Percentiles rank a stretch among this genome's conserved stretches.
phyloP scores from a whole-genome alignment of 2,329 filamentous ascomycete genomes.

The Chaetomium strumarium region DNA sequence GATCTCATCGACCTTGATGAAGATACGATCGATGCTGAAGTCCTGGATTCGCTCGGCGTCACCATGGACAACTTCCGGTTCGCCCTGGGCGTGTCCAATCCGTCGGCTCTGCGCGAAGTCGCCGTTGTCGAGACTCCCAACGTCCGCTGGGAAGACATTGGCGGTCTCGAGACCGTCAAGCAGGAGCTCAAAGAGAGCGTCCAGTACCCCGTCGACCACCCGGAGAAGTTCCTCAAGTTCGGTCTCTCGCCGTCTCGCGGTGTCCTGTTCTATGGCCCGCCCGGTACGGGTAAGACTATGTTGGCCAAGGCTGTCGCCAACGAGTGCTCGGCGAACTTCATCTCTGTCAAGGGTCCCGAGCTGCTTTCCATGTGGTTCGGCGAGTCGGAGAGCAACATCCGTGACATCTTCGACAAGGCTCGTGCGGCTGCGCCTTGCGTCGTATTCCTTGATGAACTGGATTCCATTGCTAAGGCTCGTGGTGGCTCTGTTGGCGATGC shows the following conservation, averaged over 20 bases:
- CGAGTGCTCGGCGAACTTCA: constrained; percentile 99
- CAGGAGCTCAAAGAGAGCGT: constrained; percentile 98
- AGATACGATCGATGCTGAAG: constrained; percentile 97
- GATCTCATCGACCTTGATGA: constrained; percentile 98
- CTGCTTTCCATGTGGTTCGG: constrained; percentile 99
- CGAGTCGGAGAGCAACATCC: constrained; percentile 99
- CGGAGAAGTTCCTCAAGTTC: constrained; percentile 99
- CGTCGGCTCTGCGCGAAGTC: constrained; percentile 95
- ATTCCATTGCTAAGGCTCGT: constrained; percentile 99
- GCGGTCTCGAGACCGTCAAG: constrained; percentile 97
- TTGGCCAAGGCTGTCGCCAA: constrained; percentile 99
- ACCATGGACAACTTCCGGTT: constrained; percentile 99
- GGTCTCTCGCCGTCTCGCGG: constrained; percentile 95
- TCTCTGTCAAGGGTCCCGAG: constrained; percentile 97
- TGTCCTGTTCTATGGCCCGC: constrained; percentile 97
- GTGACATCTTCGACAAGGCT: constrained; percentile 99
- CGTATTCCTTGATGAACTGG: constrained; percentile 96
- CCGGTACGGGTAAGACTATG: constrained; percentile 99
- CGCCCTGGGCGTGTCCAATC: constrained; percentile 95
- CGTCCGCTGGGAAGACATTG: constrained; percentile 99
- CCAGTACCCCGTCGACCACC: constrained; percentile 98
- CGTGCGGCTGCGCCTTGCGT: constrained; percentile 96
- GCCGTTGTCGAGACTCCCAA: constrained; percentile 99
- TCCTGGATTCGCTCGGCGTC: constrained; percentile 94
- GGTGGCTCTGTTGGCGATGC: constrained; percentile 94